Conservation (phyloP, 345 rosid species). For the Eucalyptus virginea region DNA sequence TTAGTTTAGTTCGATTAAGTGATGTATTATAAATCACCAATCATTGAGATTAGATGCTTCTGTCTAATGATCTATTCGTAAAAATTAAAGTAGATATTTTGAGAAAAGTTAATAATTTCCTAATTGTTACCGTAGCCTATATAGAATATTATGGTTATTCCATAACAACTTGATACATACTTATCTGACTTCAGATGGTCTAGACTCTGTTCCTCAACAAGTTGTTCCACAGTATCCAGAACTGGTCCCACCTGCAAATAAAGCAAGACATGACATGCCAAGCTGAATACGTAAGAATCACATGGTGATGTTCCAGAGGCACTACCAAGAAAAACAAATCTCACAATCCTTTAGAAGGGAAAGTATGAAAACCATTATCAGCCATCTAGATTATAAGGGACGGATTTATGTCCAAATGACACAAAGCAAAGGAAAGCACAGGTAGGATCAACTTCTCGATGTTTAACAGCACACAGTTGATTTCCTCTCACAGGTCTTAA, state of each 20-base stretch:
- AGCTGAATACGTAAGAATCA: not conserved
- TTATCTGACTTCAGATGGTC: constrained; percentile 56
- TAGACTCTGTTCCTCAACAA: constrained; percentile 63
- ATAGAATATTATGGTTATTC: not conserved
- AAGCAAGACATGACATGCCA: not conserved
- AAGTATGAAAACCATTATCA: not conserved
- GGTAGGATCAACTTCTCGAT: not conserved
- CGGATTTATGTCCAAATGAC: not conserved
- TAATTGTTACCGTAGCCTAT: not conserved
- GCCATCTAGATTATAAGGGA: not conserved
- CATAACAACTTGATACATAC: constrained; percentile 22
- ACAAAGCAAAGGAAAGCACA: not conserved
- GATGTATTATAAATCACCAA: not conserved
- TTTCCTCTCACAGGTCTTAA: not conserved
- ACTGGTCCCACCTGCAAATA: constrained; percentile 42
- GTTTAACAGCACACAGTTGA: not conserved
- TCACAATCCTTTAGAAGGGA: not conserved
- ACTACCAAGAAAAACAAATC: not conserved
- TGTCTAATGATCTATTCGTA: not conserved
- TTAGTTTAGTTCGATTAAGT: not conserved
- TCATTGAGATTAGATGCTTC: not conserved
- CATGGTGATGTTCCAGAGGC: not conserved
- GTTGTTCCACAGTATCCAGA: constrained; percentile 61
- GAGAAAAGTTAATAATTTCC: not conserved
- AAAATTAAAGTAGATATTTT: not conserved